Evolutionary conservation across 495 filamentous ascomycete genomes (phyloP).

Genomic region (Penicillium atrosanguineum): DNA sequence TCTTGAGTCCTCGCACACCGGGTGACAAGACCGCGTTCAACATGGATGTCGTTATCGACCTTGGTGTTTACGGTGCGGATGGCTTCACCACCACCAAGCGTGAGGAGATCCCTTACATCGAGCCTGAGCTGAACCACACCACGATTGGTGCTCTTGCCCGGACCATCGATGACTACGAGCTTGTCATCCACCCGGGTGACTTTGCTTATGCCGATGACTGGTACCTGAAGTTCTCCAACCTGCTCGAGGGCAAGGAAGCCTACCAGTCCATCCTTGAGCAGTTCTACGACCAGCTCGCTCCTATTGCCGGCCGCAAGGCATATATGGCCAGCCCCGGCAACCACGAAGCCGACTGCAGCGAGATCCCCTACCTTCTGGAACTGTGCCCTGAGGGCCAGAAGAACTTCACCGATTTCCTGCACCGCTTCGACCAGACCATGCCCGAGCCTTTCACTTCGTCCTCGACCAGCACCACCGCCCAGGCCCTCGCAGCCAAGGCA

Average conservation of each 20-base stretch:
- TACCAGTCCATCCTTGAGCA: conserved; percentile 55
- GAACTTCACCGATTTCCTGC: conserved; percentile 60
- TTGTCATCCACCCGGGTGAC: conserved; percentile 57
- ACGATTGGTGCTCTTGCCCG: conserved; percentile 56
- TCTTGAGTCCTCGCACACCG: conserved; percentile 51
- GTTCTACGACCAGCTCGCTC: conserved; percentile 51
- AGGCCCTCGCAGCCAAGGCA: conserved; percentile 46
- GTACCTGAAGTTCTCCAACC: conserved; percentile 39
- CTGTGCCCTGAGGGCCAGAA: conserved; percentile 56
- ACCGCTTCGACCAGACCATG: conserved; percentile 53
- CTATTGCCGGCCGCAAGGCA: conserved; percentile 40
- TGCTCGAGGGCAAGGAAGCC: conserved; percentile 36
- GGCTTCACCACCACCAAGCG: conserved; percentile 56
- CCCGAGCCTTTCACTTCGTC: conserved; percentile 45
- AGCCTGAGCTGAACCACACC: conserved; percentile 59
- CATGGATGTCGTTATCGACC: conserved; percentile 50
- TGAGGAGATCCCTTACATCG: conserved; percentile 49
- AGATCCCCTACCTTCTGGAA: conserved; percentile 38
- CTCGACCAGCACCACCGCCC: conserved; percentile 46
- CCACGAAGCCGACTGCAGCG: conserved; percentile 53
- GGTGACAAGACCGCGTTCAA: conserved; percentile 47
- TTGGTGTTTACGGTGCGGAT: conserved; percentile 56
- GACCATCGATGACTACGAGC: conserved; percentile 57
- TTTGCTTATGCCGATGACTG: conserved; percentile 57
- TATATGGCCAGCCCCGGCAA: conserved; percentile 58